These are phyloP conservation scores for Yamadazyma jaroonii DNA, from an alignment of 1,139 yeast genomes.

Conservation along the genomic window DNA sequence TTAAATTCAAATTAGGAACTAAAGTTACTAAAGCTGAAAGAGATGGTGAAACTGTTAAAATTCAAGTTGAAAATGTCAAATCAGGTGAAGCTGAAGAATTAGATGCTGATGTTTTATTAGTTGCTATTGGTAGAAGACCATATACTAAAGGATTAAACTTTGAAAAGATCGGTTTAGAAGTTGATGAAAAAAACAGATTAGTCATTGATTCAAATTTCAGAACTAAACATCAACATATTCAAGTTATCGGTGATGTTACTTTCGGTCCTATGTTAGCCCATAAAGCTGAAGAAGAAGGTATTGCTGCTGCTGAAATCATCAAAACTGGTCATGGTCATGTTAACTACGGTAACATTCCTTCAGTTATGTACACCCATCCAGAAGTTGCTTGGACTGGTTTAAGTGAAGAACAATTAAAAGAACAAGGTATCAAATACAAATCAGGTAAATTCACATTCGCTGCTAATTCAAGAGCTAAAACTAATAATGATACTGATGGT, in stretches of 20 bases:
- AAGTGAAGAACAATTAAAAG: slow-evolving; percentile 93
- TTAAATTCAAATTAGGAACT: slow-evolving; percentile 88
- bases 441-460: slow-evolving; percentile 97
- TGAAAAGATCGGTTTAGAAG: slow-evolving; percentile 85
- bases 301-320: slow-evolving; percentile 95
- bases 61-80: slow-evolving; percentile 89
- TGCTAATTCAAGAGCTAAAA: slow-evolving; percentile 99
- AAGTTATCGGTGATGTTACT: slow-evolving; percentile 97
- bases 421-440: slow-evolving; percentile 86
- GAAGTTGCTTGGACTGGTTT: slow-evolving; percentile 99
- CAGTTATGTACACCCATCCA: slow-evolving; percentile 98
- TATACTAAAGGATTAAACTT: slow-evolving; percentile 86
- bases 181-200: slow-evolving; percentile 87
- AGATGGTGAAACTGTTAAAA: slow-evolving; percentile 82
- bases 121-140: slow-evolving; percentile 99
- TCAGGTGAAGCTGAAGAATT: slow-evolving; percentile 74
- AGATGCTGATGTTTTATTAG: slow-evolving; percentile 90
- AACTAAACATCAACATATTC: slow-evolving; percentile 89
- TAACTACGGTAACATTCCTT: slow-evolving; percentile 95
- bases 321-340: slow-evolving; percentile 96
- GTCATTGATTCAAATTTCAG: slow-evolving; percentile 93
- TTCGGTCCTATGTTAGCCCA: slow-evolving; percentile 99
- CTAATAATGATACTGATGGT: slow-evolving; percentile 96
- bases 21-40: slow-evolving; percentile 86
- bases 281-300: slow-evolving; percentile 99